These are phyloP conservation scores for Starmerella tilneyi DNA, from an alignment of 805 yeast species.

Conservation along the genomic window DNA sequence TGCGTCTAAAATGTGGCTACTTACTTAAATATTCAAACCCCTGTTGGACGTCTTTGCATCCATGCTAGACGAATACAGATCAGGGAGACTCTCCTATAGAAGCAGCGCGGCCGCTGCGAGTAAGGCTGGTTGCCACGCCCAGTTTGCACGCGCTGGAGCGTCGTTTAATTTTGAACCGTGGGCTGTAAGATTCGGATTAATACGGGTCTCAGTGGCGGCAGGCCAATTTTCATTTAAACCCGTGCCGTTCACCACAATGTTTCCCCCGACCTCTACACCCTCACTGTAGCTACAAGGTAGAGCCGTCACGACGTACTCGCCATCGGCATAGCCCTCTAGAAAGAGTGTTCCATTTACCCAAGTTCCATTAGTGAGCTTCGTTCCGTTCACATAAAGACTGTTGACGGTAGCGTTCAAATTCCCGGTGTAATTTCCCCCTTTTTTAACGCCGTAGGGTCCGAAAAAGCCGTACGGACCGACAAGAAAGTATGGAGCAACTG, in stretches of 20 bases:
- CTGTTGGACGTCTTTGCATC: no score
- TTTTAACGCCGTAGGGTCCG: constrained; percentile 8
- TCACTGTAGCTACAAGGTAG: neutral
- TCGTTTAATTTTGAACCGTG: constrained; percentile 2
- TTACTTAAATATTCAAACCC: no score
- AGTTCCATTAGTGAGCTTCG: neutral
- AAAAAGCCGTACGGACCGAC: constrained; percentile 16
- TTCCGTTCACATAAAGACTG: constrained; percentile 12
- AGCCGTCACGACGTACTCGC: neutral
- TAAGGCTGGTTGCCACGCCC: neutral
- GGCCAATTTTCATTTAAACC: neutral
- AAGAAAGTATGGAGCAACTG: constrained; percentile 7
- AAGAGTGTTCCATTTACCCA: constrained; percentile 12
- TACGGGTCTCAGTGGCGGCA: neutral
- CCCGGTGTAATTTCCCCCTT: neutral
- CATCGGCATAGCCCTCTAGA: neutral
- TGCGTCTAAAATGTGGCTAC: no score
- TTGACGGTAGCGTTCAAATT: neutral
- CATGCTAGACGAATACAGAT: no score
- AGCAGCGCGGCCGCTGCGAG: neutral
- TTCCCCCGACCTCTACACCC: constrained; percentile 4
- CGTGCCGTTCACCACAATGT: constrained; percentile 11
- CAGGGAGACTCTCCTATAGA: no score
- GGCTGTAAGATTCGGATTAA: constrained; percentile 12
- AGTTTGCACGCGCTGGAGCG: neutral